A percentile compares a stretch with the other conserved stretches of the same genome.
phyloP scores from a whole-genome alignment of 129 eudicot genomes.

The Flaveria brownii region DNA sequence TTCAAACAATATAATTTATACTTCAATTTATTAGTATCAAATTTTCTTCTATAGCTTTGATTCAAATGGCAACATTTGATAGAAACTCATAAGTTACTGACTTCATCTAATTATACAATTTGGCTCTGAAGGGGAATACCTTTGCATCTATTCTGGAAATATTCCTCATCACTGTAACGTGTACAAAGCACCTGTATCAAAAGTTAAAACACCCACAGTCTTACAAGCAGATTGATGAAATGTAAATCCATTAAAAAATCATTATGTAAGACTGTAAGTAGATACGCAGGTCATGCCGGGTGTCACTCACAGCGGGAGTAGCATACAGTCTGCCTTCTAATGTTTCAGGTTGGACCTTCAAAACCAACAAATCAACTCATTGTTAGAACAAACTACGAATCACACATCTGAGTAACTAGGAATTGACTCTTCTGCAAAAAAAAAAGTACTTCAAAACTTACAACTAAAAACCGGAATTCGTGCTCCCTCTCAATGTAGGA shows the following conservation, averaged over 20 bases:
- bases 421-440: background rate
- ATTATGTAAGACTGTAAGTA: background rate
- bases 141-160: slow-evolving; percentile 71
- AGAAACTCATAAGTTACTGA: slow-evolving; percentile 16
- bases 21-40: slow-evolving; percentile 11
- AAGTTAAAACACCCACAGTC: slow-evolving; percentile 14
- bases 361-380: slow-evolving; percentile 14
- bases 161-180: slow-evolving; percentile 89
- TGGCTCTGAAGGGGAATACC: slow-evolving; percentile 44
- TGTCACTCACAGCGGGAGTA: slow-evolving; percentile 67
- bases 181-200: slow-evolving; percentile 83
- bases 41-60: background rate
- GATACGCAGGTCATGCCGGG: background rate
- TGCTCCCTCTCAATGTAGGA: slow-evolving; percentile 87
- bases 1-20: background rate
- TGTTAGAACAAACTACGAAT: background rate
- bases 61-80: background rate
- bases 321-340: slow-evolving; percentile 62
- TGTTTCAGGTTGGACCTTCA: slow-evolving; percentile 79
- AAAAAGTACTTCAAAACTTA: slow-evolving; percentile 42
- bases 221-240: slow-evolving; percentile 9
- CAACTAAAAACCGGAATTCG: slow-evolving; percentile 90
- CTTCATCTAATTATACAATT: background rate
- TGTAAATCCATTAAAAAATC: background rate
- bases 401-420: background rate